Evolutionary conservation across 2,329 filamentous ascomycete genomes (phyloP), one percentile per base, ranked within the genome.

Genomic region (Arachnopeziza araneosa): DNA sequence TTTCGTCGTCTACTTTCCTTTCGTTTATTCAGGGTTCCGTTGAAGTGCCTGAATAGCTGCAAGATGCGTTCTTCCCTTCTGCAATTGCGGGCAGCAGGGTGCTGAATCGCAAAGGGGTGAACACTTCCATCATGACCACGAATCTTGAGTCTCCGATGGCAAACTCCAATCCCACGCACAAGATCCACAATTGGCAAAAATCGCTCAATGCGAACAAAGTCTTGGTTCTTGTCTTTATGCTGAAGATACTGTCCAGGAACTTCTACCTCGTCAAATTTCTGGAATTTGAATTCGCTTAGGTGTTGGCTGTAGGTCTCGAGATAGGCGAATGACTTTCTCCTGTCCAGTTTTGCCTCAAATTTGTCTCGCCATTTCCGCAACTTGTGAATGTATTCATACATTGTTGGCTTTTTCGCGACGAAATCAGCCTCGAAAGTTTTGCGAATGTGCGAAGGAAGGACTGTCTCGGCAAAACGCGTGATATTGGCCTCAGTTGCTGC

Each of bases 361-460:
- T 96, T 95, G 76, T 97, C 95, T 57, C 96, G 86, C 95, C 95
- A 99, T 67, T 87, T 89, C 52, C 95, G 89, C 56, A 99, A 80
- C 75, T 97, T 98, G 74, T 96, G 91, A 63, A 99, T 98, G 78
- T 99, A 99, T 73, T 97, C 93, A 72, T 90, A 89, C 92, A 99
- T 97, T 1, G 93, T 98, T 2, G 95, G 96, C 75, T 96, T 97
- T 72, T 93, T 90, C 58, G 85, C 80, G 17, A 99, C 95, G 75
- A 99, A 99, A 75, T 99, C 95, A n/a, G 87, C 87, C 75, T 99
- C 95, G 67, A 99, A 99, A 0, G 93, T 92, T 72, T 93, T 93
- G 71, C 96, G 89, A 69, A 99, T 97, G 75, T 99, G 95, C 2
- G 88, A 84, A 1, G 96, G 96, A 56, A 99, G 81, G 52, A 99